Percentiles rank a stretch among this genome's conserved stretches.
These are phyloP conservation scores for Carallia pectinifolia DNA, from an alignment of 345 rosid genomes.

Conservation along the genomic window DNA sequence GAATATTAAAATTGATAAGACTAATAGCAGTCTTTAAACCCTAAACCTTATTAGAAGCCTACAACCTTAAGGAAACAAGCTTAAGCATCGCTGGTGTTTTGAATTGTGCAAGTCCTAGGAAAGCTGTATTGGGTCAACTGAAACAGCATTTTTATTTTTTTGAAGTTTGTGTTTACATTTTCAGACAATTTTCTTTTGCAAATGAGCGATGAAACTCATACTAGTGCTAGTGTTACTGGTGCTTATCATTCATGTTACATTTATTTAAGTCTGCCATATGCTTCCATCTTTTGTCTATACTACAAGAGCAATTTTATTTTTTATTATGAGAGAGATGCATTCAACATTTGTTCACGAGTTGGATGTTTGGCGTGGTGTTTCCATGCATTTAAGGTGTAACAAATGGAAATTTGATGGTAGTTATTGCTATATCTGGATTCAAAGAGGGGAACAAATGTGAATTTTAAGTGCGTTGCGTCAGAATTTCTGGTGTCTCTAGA, in stretches of 20 bases:
- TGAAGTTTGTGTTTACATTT: neutral
- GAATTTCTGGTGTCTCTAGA: slow-evolving; percentile 35
- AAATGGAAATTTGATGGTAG: neutral
- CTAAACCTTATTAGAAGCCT: neutral
- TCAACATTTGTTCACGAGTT: slow-evolving; percentile 15
- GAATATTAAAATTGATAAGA: neutral
- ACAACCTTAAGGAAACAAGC: neutral
- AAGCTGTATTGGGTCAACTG: neutral
- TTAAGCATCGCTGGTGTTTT: neutral
- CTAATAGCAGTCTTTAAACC: neutral
- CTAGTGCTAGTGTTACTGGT: too few relatives aligned
- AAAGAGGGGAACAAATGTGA: neutral
- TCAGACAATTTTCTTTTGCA: neutral
- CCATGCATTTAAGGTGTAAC: slow-evolving; percentile 4
- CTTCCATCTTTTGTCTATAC: neutral
- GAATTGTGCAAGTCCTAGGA: neutral
- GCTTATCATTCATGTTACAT: neutral
- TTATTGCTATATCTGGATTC: neutral
- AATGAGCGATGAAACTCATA: too few relatives aligned
- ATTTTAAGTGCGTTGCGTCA: slow-evolving; percentile 20
- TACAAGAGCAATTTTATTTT: neutral
- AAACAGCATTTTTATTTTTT: neutral
- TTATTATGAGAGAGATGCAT: neutral
- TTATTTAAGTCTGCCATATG: neutral
- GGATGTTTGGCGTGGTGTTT: neutral